Evolutionary conservation across 257 asterid genomes (phyloP).

Genomic region (Solanum acaule): DNA sequence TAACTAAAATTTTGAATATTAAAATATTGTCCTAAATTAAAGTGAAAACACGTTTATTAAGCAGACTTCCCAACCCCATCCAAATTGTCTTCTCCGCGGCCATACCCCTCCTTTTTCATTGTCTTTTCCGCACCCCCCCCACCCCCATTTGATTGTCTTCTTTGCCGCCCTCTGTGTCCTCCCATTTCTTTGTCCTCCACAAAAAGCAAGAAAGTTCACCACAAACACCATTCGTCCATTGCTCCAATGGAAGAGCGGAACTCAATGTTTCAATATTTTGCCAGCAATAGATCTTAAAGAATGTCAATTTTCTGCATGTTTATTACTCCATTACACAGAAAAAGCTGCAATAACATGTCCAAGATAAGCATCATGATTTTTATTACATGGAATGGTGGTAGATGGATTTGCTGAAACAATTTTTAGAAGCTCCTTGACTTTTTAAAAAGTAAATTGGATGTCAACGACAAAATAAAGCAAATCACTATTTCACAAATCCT

Average conservation of each 20-base stretch:
- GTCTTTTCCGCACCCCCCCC: background rate
- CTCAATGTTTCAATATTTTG: background rate
- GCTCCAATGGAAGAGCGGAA: background rate
- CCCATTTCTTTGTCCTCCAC: background rate
- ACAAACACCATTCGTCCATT: background rate
- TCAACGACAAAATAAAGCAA: background rate
- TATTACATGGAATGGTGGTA: background rate
- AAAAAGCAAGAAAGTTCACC: background rate
- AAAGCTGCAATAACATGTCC: background rate
- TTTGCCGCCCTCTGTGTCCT: background rate
- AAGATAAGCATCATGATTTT: background rate
- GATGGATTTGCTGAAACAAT: background rate
- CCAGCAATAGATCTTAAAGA: background rate
- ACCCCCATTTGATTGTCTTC: background rate
- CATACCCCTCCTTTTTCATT: background rate
- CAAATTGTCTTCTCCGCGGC: background rate
- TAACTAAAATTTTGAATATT: background rate
- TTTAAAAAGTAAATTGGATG: background rate
- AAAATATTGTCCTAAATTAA: background rate
- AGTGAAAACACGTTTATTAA: background rate
- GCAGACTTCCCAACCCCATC: background rate
- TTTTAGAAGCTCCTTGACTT: background rate
- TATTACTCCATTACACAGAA: background rate
- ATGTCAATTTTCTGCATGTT: background rate
- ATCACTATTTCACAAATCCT: background rate